phyloP scores from a whole-genome alignment of 73 alveolate genomes.

The Paraurostyla sp. region DNA sequence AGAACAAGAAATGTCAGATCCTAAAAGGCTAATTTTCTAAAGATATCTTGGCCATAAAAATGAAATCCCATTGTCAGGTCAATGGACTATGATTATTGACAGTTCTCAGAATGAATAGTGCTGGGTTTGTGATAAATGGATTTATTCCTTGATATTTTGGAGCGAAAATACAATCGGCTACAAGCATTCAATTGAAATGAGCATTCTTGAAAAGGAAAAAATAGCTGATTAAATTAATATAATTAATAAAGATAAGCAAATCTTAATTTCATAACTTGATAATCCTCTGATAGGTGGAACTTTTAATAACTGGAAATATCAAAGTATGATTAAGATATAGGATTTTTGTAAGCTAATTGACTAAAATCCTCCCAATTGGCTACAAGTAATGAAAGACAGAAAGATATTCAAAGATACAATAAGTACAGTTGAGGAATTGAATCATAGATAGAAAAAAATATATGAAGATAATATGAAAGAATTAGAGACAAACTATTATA shows the following conservation, averaged over 20 bases:
- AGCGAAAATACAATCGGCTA: constrained; percentile 20
- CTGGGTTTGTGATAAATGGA: constrained; percentile 64
- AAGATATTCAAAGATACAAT: neutral
- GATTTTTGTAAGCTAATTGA: constrained; percentile 43
- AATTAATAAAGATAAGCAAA: neutral
- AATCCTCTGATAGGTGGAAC: constrained; percentile 12
- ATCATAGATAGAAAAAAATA: neutral
- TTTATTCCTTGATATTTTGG: constrained; percentile 56
- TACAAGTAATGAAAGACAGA: neutral
- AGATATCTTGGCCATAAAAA: constrained; percentile 50
- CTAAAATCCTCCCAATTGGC: neutral
- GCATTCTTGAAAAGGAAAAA: neutral
- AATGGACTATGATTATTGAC: constrained; percentile 55
- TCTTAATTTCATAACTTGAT: neutral
- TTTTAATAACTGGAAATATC: constrained; percentile 45
- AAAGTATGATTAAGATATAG: neutral
- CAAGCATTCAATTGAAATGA: neutral
- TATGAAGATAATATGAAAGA: neutral
- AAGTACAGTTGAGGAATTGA: neutral
- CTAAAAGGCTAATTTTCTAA: constrained; percentile 30
- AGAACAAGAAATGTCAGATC: neutral
- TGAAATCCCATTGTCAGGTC: constrained; percentile 50
- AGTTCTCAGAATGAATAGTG: constrained; percentile 30
- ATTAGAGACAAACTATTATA: neutral
- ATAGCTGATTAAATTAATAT: neutral